Evolutionary conservation across 257 asterid species (phyloP).

Genomic region (Linderniella brevidens): DNA sequence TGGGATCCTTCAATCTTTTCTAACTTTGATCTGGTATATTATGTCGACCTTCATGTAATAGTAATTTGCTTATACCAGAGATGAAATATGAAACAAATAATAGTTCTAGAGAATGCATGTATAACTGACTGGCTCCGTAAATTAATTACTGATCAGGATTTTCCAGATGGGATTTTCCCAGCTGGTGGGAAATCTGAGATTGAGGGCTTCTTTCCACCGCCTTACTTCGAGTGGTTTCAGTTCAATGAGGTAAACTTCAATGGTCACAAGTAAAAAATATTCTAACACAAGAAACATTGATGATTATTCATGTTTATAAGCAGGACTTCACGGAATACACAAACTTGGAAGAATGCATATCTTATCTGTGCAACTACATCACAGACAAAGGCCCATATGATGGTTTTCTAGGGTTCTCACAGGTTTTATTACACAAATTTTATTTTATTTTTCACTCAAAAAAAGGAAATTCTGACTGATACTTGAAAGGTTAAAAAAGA

Average conservation of each 20-base stretch:
- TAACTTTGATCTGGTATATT: conserved; percentile 32
- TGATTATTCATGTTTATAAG: no score
- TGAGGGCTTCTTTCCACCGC: conserved; percentile 56
- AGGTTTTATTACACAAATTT: conserved; percentile 14
- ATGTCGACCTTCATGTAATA: no score
- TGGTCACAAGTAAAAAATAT: no score
- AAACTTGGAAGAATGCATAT: conserved; percentile 45
- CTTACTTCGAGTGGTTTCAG: conserved; percentile 62
- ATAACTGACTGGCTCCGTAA: not conserved
- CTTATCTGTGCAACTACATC: conserved; percentile 31
- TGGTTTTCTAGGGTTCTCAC: conserved; percentile 61
- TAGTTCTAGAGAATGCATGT: no score
- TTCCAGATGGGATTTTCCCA: conserved; percentile 39
- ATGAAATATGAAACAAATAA: no score
- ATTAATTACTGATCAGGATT: conserved; percentile 22
- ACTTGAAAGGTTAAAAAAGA: no score
- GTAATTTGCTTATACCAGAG: no score
- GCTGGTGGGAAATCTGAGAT: conserved; percentile 57
- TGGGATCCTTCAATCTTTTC: conserved; percentile 55
- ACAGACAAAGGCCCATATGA: conserved; percentile 41
- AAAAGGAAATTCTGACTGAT: not conserved
- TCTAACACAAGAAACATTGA: no score
- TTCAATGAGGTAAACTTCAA: conserved; percentile 24
- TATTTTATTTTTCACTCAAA: not conserved
- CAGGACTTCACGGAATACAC: conserved; percentile 56